Conservation (phyloP, 352 stramenopile species). For the Pythium guiyangense region DNA sequence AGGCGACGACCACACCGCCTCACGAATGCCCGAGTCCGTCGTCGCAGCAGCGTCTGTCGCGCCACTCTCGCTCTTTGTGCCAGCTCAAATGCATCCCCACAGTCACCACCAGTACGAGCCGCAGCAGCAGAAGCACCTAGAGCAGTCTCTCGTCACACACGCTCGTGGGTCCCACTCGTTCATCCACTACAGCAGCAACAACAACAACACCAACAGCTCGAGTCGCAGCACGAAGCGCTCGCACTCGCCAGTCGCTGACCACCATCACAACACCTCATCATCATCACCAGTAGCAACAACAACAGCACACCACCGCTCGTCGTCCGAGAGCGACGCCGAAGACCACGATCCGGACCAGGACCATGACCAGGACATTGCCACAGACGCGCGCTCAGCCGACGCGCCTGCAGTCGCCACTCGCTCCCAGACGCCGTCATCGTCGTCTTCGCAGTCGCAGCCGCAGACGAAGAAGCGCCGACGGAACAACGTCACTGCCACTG, state of each 20-base stretch:
- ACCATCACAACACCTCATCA: background rate
- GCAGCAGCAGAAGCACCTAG: background rate
- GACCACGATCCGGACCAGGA: background rate
- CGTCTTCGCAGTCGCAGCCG: background rate
- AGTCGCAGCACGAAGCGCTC: background rate
- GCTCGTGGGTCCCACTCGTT: background rate
- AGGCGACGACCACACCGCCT: too few species aligned
- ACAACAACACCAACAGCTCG: background rate
- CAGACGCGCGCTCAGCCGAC: background rate
- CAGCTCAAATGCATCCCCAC: background rate
- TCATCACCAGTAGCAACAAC: too few species aligned
- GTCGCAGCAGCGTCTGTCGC: background rate
- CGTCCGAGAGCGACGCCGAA: too few species aligned
- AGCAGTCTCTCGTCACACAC: background rate
- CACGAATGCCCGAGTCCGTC: background rate
- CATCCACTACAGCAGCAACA: background rate
- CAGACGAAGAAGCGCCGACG: conserved; percentile 5
- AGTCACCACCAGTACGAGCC: background rate
- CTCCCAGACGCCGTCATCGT: background rate
- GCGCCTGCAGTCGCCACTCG: background rate
- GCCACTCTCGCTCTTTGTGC: background rate
- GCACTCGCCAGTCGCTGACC: background rate
- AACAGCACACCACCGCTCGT: too few species aligned
- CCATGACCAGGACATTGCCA: background rate
- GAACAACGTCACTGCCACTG: conserved; percentile 9